Conservation (phyloP, 2,329 filamentous ascomycete genomes). For the Colletotrichum neosansevieriae region DNA sequence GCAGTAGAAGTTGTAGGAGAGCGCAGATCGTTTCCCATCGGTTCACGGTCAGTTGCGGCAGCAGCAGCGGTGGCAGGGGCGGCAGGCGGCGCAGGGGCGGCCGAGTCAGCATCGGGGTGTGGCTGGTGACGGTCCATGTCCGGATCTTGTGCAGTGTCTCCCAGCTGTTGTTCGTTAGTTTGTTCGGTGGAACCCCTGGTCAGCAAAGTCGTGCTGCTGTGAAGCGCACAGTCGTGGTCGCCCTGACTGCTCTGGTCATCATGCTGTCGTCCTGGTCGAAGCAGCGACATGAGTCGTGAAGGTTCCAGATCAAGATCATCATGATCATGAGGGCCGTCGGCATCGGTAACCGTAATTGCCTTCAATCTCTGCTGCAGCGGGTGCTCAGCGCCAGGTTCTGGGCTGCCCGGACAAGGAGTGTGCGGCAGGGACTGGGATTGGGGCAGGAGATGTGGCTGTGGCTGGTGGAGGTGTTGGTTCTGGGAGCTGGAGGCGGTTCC, state of each 20-base stretch:
- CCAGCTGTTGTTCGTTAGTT: constrained; percentile 24
- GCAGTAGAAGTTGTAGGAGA: constrained; percentile 42
- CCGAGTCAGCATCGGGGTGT: constrained; percentile 27
- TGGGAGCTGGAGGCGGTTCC: constrained; percentile 35
- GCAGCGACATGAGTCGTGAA: constrained; percentile 21
- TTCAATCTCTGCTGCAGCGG: constrained; percentile 34
- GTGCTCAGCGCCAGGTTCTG: constrained; percentile 22
- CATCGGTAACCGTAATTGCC: background rate
- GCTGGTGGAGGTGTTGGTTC: constrained; percentile 30
- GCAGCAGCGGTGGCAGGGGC: constrained; percentile 36
- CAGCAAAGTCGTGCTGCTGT: constrained; percentile 31
- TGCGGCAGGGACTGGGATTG: constrained; percentile 29
- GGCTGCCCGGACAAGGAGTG: constrained; percentile 25
- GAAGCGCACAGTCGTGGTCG: background rate
- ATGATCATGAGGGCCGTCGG: constrained; percentile 7
- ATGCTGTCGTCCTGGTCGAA: constrained; percentile 34
- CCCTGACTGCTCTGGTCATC: constrained; percentile 1
- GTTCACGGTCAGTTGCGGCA: constrained; percentile 39
- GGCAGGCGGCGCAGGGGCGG: constrained; percentile 35
- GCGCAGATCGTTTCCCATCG: constrained; percentile 52
- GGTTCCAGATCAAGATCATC: background rate
- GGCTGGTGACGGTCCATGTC: constrained; percentile 28
- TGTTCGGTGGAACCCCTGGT: constrained; percentile 36
- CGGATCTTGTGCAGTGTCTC: constrained; percentile 23
- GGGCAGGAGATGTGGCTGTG: constrained; percentile 18